These are phyloP conservation scores for Fraxinus platypoda DNA, from an alignment of 305 asterid genomes.

Conservation along the genomic window DNA sequence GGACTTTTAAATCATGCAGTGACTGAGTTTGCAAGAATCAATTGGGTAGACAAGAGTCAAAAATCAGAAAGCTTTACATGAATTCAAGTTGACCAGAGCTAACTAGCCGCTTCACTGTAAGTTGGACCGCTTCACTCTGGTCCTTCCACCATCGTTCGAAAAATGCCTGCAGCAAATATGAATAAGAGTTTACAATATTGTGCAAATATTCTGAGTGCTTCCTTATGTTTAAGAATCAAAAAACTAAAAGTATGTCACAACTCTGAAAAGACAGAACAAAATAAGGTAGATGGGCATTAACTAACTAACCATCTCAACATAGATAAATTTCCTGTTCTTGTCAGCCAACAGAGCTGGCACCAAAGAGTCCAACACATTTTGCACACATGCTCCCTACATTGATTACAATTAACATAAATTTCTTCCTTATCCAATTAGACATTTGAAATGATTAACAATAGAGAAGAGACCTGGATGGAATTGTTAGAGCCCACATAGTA, in stretches of 20 bases:
- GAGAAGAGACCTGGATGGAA: slow-evolving; percentile 52
- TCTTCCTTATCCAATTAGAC: neutral
- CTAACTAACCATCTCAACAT: slow-evolving; percentile 80
- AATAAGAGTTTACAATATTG: neutral
- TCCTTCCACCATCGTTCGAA: slow-evolving; percentile 89
- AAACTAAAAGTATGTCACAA: neutral
- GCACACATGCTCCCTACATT: slow-evolving; percentile 91
- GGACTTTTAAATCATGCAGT: neutral
- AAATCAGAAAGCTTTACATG: slow-evolving; percentile 39
- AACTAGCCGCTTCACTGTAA: slow-evolving; percentile 64
- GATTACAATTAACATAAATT: neutral
- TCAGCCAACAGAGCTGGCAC: slow-evolving; percentile 84
- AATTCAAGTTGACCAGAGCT: slow-evolving; percentile 82
- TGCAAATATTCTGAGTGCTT: neutral
- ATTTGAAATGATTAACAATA: neutral
- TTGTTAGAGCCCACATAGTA: slow-evolving; percentile 93
- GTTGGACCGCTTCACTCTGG: slow-evolving; percentile 58
- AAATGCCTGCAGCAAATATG: slow-evolving; percentile 53
- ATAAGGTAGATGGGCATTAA: neutral
- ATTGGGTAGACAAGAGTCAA: neutral
- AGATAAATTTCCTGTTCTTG: slow-evolving; percentile 72
- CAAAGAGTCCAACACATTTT: slow-evolving; percentile 88
- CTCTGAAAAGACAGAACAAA: neutral
- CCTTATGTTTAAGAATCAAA: neutral
- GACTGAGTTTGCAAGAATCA: neutral